Base-by-base conservation (phyloP, 805 yeast genomes). In the Nakazawaea sp. region DNA sequence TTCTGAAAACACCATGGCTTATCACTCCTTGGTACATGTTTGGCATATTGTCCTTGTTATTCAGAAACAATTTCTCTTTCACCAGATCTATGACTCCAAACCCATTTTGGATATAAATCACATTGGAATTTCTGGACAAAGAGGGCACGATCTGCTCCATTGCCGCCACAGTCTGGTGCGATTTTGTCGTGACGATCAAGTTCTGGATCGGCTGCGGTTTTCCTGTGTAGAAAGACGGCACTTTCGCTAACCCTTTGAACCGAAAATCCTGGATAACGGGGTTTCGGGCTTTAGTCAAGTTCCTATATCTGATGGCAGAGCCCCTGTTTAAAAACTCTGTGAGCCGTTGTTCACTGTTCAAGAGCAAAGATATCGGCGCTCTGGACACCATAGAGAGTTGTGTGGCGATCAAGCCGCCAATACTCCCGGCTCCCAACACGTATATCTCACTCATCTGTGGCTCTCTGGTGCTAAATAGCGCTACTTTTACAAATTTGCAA, bases 41-140 rank as follows among this genome's bases (percentile, higher is more conserved):
- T 0, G 96, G 96, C 6, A 25, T n/a, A 36, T 75, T 53, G 1
- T 42, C 29, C 0, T 45, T 47, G n/a, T 23, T 27, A 1, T 35
- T 21, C 3, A 57, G 49, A 87, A 89, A 85, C 9, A 75, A 57
- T 15, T 58, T 51, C 2, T 59, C 53, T 12, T 61, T 51, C 9
- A 86, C 47, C 42, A 67, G 64, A 11, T 72, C 83, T 4, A 70
- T 52, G 30, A 75, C 66, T 8, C 97, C 97, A 66, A 88, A 68
- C 1, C 89, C 98, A 55, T 92, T 86, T 38, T 86, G 97, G 12
- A 89, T 48, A 15, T 89, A 55, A 31, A 89, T 44, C 2, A 88
- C 56, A 41, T 75, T 78, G 2, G 89, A 70, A 3, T 62, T 52
- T 2, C 60, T 51, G 20, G 59, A 55, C 20, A 90, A 66, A 37